These are phyloP conservation scores for Phytophthora pluvialis DNA, from an alignment of 352 stramenopile genomes.

Conservation along the genomic window DNA sequence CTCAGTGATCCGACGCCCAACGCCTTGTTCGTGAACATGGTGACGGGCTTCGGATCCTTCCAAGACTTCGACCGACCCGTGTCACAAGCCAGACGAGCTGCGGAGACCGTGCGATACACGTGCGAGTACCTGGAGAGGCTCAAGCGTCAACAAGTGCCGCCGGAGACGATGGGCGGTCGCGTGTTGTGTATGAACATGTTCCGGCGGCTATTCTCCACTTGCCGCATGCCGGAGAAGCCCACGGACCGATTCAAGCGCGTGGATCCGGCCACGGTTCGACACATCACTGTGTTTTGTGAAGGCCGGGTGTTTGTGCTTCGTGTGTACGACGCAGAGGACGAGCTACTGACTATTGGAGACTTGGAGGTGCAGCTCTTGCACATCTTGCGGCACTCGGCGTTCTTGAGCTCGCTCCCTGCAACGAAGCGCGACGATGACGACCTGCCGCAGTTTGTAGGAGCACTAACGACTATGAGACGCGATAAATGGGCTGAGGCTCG, in stretches of 20 bases:
- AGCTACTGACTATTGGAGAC: slow-evolving; percentile 69
- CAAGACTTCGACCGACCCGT: slow-evolving; percentile 84
- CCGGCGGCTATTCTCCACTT: slow-evolving; percentile 90
- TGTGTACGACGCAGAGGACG: slow-evolving; percentile 51
- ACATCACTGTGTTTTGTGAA: slow-evolving; percentile 65
- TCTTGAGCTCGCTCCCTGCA: slow-evolving; percentile 44
- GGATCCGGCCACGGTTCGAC: slow-evolving; percentile 39
- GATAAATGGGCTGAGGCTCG: slow-evolving; percentile 89
- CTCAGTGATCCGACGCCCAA: slow-evolving; percentile 81
- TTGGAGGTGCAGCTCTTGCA: slow-evolving; percentile 64
- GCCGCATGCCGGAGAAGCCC: slow-evolving; percentile 78
- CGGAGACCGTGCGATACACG: slow-evolving; percentile 71
- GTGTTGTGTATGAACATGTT: slow-evolving; percentile 93
- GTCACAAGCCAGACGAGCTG: slow-evolving; percentile 58
- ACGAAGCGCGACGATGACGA: slow-evolving; percentile 32
- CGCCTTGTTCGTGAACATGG: slow-evolving; percentile 94
- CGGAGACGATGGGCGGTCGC: slow-evolving; percentile 89
- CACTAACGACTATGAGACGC: slow-evolving; percentile 88
- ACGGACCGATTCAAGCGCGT: slow-evolving; percentile 58
- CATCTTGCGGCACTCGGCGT: slow-evolving; percentile 53
- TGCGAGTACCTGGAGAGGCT: slow-evolving; percentile 90
- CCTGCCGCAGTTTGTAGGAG: slow-evolving; percentile 65
- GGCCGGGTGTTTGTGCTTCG: slow-evolving; percentile 55
- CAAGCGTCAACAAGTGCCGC: slow-evolving; percentile 75
- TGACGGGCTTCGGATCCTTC: slow-evolving; percentile 95